Evolutionary conservation across 352 stramenopile genomes (phyloP), one percentile per base, ranked within the genome.

Genomic region (Globisporangium irregulare): DNA sequence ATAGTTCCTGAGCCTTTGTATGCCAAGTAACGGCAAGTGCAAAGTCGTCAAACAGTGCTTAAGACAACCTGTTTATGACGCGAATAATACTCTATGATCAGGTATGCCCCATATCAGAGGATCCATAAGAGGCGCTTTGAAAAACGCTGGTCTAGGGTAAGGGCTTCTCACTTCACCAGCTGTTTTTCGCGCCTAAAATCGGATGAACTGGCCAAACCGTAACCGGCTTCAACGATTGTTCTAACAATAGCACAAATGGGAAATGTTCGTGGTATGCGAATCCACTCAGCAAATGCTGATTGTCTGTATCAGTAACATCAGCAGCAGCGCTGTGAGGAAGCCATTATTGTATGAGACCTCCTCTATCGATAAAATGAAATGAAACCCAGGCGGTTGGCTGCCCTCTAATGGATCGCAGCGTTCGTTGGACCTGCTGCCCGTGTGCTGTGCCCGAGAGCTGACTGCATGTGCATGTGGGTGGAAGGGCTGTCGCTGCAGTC

Each of bases 121-220:
- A n/a, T 22, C 12, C 3, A 24, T 51, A 51, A 51, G 43, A 51
- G 43, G 43, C 18, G 18, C 18, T 24, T 24, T 18, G 43, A 51
- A 12, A 56, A 56, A 55, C 48, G 48, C 20, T 55, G 14, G n/a
- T 18, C 48, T 15, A 18, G 48, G 48, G 20, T 3, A 25, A 59
- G 54, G 48, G 48, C 12, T 55, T 0, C 12, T 55, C 48, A 6
- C 48, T 25, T 22, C 25, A 10, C 54, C 55, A 60, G 55, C 55
- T 60, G 55, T 60, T 60, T 60, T 25, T n/a, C 3, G 18, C 6
- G n/a, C 55, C 54, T 51, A 43, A 41, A 41, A 18, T 60, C 14
- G 55, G 25, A 25, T 24, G 54, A 60, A 43, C 27, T 60, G 55
- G 55, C 9, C 18, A 60, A 60, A 24, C 4, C 38, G 22, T 20